Evolutionary conservation across 2,329 filamentous ascomycete species (phyloP), one percentile per base, ranked within the genome.

Genomic region (Neonectria ditissima): DNA sequence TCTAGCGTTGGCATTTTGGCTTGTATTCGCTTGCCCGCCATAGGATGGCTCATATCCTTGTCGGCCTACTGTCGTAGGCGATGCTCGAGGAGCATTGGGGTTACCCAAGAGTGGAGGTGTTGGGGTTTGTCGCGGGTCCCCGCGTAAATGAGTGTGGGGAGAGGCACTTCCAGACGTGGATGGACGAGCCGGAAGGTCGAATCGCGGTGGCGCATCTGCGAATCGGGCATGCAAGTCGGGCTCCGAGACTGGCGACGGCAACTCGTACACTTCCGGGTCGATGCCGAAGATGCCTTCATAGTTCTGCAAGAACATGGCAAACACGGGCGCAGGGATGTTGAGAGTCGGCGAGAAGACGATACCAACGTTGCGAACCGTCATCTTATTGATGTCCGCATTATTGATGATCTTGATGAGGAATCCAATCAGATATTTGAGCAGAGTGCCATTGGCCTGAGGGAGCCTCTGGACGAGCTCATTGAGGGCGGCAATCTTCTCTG

Each of bases 331-430:
- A 0, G 96, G 95, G 45, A 99, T 97, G 77, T 98, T 98, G 57
- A 99, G 86, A 0, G 96, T 98, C 0, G 96, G 96, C 16, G 96
- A 97, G 78, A 99, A 99, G 60, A 99, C 95, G 72, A 99, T 98
- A 68, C 96, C 95, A 58, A 99, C 93, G 75, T 99, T 99, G 69
- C 95, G 90, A 56, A 97, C 92, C 11, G 92, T 97, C 96, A 99
- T 99, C 84, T 97, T 98, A 83, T 99, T 99, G 66, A 91, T 84
- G 71, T 92, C 90, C 7, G 93, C 85, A 72, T 97, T 94, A 78
- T 96, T 94, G 75, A 97, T 93, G 72, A 99, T 95, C 74, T 92
- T 91, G 75, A 97, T 93, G 72, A 99, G 81, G 80, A 97, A 97
- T 4, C 92, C 89, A 51, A 95, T 92, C 59, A 99, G 82, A 67